A percentile compares a stretch with the other conserved stretches of the same genome.
Evolutionary conservation across 2,329 filamentous ascomycete species (phyloP).

Genomic region (Thermothelomyces thermophilus): DNA sequence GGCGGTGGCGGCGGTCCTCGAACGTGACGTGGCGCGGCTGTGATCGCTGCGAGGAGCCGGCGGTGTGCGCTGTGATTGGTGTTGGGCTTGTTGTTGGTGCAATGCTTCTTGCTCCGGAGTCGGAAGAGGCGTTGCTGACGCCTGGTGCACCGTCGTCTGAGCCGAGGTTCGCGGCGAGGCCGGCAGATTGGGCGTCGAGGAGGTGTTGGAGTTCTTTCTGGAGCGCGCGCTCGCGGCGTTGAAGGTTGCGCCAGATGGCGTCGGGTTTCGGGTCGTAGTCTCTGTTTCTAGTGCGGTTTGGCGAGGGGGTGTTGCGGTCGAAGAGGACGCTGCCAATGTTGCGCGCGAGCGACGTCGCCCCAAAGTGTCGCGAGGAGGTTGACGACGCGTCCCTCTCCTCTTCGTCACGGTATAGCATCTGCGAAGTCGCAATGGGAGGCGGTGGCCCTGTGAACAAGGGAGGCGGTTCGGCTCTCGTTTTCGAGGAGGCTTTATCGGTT

Average conservation of each 20-base stretch:
- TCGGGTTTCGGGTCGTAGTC: constrained; percentile 32
- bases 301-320: constrained; percentile 25
- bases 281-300: constrained; percentile 18
- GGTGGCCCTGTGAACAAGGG: constrained; percentile 44
- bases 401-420: constrained; percentile 31
- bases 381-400: constrained; percentile 22
- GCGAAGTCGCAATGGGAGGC: constrained; percentile 43
- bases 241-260: constrained; percentile 41
- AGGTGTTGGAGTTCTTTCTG: constrained; percentile 43
- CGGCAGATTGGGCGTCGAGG: constrained; percentile 43
- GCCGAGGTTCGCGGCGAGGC: constrained; percentile 35
- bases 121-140: constrained; percentile 23
- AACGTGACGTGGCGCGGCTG: constrained; percentile 27
- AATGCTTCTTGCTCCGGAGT: constrained; percentile 28
- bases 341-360: constrained; percentile 22
- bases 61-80: constrained; percentile 36
- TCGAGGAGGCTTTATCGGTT: constrained; percentile 31
- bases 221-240: constrained; percentile 40
- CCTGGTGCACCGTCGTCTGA: constrained; percentile 19
- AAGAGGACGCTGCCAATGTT: constrained; percentile 35
- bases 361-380: constrained; percentile 1
- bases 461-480: constrained; percentile 25
- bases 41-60: constrained; percentile 26
- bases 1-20: constrained; percentile 35
- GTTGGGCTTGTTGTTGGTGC: constrained; percentile 37